Evolutionary conservation across 345 rosid species (phyloP), one percentile per base, ranked within the genome.

Genomic region (Bretschneidera sinensis): DNA sequence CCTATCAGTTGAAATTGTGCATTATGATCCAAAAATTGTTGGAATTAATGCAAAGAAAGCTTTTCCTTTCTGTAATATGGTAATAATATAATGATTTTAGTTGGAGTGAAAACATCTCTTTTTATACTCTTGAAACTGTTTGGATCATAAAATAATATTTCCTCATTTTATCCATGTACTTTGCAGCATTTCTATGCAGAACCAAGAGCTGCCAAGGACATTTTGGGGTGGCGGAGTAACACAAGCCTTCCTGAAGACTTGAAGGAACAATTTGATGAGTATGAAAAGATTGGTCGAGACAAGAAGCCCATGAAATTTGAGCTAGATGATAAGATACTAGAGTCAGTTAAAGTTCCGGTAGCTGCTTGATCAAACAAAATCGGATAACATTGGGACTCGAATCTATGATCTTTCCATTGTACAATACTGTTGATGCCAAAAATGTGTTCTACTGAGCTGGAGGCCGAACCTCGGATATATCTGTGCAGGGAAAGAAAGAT

Each of bases 11-110:
- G 81, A 88, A 55, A 90, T 90, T 4, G 77, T 94, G 60, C 99
- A 94, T 72, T 90, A 90, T 17, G 88, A 88, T 67, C 99, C 99
- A n/a, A 85, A 90, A 78, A 78, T 83, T 45, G 55, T 81, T 35
- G 97, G 96, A 39, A 43, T 86, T 34, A 96, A 94, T 71, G 86
- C 97, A 18, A 94, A 78, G 84, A 90, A 94, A 75, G 96, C 97
- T 35, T 90, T 94, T 55, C 99, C 92, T 20, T 94, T 87, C 86
- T 83, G 96, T 64, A 87, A 79, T 69, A 87, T 87, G 88, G 99
- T 90, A 84, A 78, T 49, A 9, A 48, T 7, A 43, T 25, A 28
- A 28, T 28, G 33, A 28, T 28, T 28, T 28, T 28, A 28, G 33
- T 28, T 28, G 33, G 8, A 28, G 33, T 28, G 33, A 28, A 28